A percentile compares a stretch with the other conserved stretches of the same genome.
These are phyloP conservation scores for Quercus robur DNA, from an alignment of 306 rosid genomes.

Conservation along the genomic window DNA sequence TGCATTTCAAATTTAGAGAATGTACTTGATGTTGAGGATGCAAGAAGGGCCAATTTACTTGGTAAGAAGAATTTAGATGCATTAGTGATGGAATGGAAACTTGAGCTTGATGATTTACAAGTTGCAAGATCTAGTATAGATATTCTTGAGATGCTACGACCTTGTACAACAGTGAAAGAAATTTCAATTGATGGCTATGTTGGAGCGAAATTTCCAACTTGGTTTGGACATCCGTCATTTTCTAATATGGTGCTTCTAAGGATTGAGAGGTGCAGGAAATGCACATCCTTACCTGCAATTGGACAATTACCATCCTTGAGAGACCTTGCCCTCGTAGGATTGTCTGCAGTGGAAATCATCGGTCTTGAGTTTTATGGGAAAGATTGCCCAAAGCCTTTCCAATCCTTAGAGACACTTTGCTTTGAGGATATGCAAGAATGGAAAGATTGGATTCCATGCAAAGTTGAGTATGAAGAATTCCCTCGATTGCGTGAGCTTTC, in stretches of 20 bases:
- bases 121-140: accelerated
- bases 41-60: neutral
- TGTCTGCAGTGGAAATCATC: neutral
- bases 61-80: neutral
- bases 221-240: neutral
- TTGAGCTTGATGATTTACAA: too few relatives aligned
- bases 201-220: neutral
- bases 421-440: neutral
- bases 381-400: neutral
- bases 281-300: neutral
- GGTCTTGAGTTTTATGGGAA: constrained; percentile 4
- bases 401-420: neutral
- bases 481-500: neutral
- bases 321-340: neutral
- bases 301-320: neutral
- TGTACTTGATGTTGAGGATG: neutral
- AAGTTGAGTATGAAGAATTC: neutral
- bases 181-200: neutral
- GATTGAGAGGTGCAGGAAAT: neutral
- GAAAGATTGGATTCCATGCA: neutral
- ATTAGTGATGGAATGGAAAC: neutral
- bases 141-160: neutral
- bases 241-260: neutral
- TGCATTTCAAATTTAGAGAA: neutral
- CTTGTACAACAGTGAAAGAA: neutral